Conservation (phyloP, 441 rosid species). For the Theobroma grandiflorum region DNA sequence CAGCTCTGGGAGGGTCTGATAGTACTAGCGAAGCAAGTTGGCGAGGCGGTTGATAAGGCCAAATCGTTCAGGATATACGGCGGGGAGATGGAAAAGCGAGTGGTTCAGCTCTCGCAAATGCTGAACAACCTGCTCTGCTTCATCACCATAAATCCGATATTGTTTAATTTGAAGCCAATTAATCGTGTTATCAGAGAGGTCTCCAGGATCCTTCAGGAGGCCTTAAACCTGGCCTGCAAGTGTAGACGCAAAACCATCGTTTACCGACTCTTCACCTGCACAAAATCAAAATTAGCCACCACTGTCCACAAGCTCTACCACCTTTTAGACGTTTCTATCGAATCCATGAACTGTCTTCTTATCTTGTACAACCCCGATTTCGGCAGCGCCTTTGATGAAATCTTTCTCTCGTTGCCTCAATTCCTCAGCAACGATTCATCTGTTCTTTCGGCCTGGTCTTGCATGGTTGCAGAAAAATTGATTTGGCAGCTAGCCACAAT, state of each 20-base stretch:
- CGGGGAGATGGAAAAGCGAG: neutral
- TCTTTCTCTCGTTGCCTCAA: neutral
- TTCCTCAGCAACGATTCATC: neutral
- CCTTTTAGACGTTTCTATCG: neutral
- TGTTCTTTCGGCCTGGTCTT: neutral
- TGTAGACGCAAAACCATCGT: neutral
- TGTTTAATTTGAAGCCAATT: neutral
- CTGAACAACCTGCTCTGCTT: neutral
- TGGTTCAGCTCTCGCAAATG: neutral
- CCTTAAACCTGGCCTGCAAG: neutral
- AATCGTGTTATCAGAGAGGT: neutral
- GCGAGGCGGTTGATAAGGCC: neutral
- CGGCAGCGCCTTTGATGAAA: neutral
- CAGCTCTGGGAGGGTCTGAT: neutral
- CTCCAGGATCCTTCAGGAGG: neutral
- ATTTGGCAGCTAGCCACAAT: neutral
- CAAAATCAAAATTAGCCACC: neutral
- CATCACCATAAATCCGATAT: neutral
- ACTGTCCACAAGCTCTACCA: neutral
- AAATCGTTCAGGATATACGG: neutral
- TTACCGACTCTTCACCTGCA: neutral
- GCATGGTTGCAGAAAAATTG: neutral
- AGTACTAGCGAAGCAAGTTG: neutral
- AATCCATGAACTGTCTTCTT: neutral
- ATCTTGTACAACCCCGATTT: neutral